Evolutionary conservation across 768 basidiomycete species (phyloP).

Genomic region (Lentinula guzmanii): DNA sequence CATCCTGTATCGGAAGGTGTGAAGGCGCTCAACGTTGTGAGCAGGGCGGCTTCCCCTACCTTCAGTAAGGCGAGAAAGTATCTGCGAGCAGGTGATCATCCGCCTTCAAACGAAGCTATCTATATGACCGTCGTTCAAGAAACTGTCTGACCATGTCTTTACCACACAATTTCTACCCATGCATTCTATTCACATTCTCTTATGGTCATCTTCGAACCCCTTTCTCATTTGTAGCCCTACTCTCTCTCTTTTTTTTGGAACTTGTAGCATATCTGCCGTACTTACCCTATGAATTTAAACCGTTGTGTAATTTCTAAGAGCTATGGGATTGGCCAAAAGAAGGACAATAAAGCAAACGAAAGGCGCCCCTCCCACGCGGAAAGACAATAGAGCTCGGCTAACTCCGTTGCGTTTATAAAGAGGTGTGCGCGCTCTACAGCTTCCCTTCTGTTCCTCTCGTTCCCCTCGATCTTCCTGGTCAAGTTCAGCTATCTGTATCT

Average conservation of each 20-base stretch:
- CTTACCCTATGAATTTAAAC: not conserved
- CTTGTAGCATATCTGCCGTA: not conserved
- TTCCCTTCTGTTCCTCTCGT: not conserved
- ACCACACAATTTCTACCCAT: not conserved
- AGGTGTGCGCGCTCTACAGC: no score
- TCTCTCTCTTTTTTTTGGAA: not conserved
- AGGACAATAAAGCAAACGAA: slow-evolving; percentile 1
- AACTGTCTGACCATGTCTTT: slow-evolving; percentile 17
- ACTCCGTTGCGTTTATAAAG: not conserved
- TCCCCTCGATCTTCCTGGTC: not conserved
- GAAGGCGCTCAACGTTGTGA: not conserved
- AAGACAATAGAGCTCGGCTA: slow-evolving; percentile 2
- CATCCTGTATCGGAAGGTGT: slow-evolving; percentile 15
- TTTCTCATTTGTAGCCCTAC: slow-evolving; percentile 2
- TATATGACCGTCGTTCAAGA: slow-evolving; percentile 42
- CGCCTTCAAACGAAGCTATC: slow-evolving; percentile 25
- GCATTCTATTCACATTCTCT: not conserved
- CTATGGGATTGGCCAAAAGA: not conserved
- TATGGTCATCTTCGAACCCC: not conserved
- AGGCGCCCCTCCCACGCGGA: not conserved
- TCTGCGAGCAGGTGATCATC: slow-evolving; percentile 16
- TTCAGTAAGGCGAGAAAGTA: slow-evolving; percentile 11
- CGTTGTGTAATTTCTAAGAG: not conserved
- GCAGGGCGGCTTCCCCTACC: not conserved
- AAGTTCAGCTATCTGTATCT: not conserved